Evolutionary conservation across 345 rosid species (phyloP), one percentile per base, ranked within the genome.

Genomic region (Heritiera fomes): DNA sequence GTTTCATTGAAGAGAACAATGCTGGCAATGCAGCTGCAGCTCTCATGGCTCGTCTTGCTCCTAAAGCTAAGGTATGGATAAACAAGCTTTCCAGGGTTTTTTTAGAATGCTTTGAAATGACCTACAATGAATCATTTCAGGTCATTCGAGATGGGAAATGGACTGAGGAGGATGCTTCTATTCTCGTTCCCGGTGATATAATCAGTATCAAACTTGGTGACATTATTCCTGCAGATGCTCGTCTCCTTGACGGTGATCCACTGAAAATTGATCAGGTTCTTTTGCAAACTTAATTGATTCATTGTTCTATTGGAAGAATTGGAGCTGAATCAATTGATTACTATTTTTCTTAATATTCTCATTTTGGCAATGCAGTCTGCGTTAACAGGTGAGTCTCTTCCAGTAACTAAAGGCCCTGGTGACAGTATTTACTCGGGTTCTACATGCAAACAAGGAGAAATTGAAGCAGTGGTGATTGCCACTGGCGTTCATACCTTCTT

Each of bases 401-500:
- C 98, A 7, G 98, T 93, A 60, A 88, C 98, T 17, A 93, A 88
- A 85, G 89, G 89, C 65, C 93, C 96, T 1, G 94, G 98, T 8
- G 97, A 91, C 78, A 84, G 92, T 82, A 91, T 93, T 30, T 93
- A 89, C 85, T 91, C 98, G 7, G 98, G 98, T 75, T 93, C 98
- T 15, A 93, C 98, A 10, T 93, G 97, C 80, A 93, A 93, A 79
- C 98, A 93, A 77, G 98, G 98, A 81, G 98, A 93, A 84, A 91
- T 93, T 79, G 98, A 91, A 85, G 96, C 96, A 5, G 90, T 93
- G 52, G 94, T 93, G n/a, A 91, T 93, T 77, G 98, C 97, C 80
- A 93, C 97, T 0, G 98, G 98, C 38, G 98, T 93, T 43, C 98
- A 93, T 81, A 93, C 98, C 11, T 93, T 93, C 88, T 93, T 93